Percentiles rank a stretch among this genome's conserved stretches.
phyloP scores from a whole-genome alignment of 345 rosid genomes.

The Melastoma malabathricum region DNA sequence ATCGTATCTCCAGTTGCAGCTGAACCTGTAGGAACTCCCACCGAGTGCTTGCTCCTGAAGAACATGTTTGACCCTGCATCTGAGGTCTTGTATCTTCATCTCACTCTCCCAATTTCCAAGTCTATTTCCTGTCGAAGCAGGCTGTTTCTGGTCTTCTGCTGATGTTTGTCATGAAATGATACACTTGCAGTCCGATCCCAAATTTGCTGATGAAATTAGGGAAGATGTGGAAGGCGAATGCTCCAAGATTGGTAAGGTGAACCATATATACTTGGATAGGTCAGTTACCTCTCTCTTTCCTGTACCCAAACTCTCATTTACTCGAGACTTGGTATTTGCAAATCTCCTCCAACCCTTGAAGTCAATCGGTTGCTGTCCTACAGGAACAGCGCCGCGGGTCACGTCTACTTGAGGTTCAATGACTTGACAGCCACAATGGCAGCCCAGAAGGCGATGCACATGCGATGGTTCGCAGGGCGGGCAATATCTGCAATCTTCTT shows the following conservation, averaged over 20 bases:
- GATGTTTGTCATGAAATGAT: slow-evolving; percentile 4
- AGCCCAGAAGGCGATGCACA: slow-evolving; percentile 81
- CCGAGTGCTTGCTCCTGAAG: slow-evolving; percentile 75
- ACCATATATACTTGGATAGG: slow-evolving; percentile 78
- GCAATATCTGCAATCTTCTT: slow-evolving; percentile 65
- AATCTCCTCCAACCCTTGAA: too few species aligned
- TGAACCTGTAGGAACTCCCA: slow-evolving; percentile 67
- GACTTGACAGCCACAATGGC: slow-evolving; percentile 40
- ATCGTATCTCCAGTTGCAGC: slow-evolving; percentile 34
- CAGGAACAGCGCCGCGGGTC: slow-evolving; percentile 73
- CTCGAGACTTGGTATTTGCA: too few species aligned
- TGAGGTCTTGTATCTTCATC: slow-evolving; percentile 36
- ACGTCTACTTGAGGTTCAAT: slow-evolving; percentile 62
- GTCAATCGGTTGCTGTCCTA: too few species aligned
- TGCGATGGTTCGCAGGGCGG: slow-evolving; percentile 90
- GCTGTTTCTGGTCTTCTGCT: not conserved
- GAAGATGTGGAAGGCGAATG: slow-evolving; percentile 81
- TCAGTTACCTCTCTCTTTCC: slow-evolving; percentile 18
- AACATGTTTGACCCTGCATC: slow-evolving; percentile 88
- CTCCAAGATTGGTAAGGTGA: slow-evolving; percentile 66
- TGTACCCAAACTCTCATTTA: not conserved
- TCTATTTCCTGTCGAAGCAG: not conserved
- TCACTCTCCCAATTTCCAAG: not conserved
- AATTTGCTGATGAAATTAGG: slow-evolving; percentile 64
- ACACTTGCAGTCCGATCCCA: slow-evolving; percentile 58